These are phyloP conservation scores for Rheum nobile DNA, from an alignment of 148 eudicot genomes.

Conservation along the genomic window DNA sequence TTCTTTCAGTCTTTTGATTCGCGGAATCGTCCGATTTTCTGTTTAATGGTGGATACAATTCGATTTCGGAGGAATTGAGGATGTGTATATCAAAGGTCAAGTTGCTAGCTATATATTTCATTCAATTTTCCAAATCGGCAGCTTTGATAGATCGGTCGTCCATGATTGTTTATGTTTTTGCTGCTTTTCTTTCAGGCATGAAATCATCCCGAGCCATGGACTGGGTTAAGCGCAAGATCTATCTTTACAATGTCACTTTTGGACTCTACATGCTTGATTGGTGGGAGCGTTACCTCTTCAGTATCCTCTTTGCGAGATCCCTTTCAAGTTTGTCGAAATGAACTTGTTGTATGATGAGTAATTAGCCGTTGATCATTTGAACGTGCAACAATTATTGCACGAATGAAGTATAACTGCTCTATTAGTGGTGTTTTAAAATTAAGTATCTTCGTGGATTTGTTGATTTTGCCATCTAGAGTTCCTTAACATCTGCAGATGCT, in stretches of 20 bases:
- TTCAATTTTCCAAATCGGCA: not conserved
- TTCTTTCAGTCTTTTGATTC: not conserved
- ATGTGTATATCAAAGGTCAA: too few relatives aligned
- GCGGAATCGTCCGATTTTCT: not conserved
- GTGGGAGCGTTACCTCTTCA: conserved; percentile 13
- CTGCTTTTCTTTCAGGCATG: not conserved
- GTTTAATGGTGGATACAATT: not conserved
- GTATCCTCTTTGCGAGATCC: conserved; percentile 1
- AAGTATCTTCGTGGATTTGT: not conserved
- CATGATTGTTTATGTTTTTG: not conserved
- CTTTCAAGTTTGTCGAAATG: not conserved
- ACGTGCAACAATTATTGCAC: not conserved
- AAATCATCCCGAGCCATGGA: not conserved
- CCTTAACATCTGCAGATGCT: conserved; percentile 12
- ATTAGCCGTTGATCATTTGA: not conserved
- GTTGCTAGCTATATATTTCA: too few relatives aligned
- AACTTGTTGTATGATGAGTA: not conserved
- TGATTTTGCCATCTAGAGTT: not conserved
- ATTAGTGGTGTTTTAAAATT: not conserved
- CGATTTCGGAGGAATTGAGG: not conserved
- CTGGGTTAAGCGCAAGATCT: conserved; percentile 11
- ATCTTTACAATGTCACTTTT: conserved; percentile 12
- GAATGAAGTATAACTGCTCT: not conserved
- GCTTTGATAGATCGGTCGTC: not conserved
- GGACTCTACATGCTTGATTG: conserved; percentile 14